These are phyloP conservation scores for Neopestalotiopsis sp. DNA, from an alignment of 2,329 filamentous ascomycete genomes.

Conservation along the genomic window DNA sequence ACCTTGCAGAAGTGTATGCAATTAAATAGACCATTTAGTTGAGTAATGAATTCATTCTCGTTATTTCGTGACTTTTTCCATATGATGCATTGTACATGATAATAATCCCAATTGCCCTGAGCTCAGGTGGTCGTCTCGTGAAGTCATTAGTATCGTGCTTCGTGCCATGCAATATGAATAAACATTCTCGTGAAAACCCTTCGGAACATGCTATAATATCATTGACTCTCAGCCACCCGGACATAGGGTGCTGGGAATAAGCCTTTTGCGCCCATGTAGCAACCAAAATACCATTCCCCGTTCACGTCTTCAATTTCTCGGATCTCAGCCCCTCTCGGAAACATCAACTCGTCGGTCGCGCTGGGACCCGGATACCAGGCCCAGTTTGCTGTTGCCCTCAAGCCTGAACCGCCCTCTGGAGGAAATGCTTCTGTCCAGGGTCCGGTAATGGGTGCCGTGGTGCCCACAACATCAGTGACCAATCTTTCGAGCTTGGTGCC, in stretches of 20 bases:
- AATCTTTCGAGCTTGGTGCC: constrained; percentile 49
- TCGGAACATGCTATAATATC: no score
- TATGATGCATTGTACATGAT: background rate
- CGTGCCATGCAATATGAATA: background rate
- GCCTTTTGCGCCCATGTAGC: constrained; percentile 80
- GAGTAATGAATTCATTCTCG: background rate
- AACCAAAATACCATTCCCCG: constrained; percentile 87
- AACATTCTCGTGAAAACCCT: background rate
- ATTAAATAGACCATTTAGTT: background rate
- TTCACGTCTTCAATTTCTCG: constrained; percentile 86
- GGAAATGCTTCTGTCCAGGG: constrained; percentile 59
- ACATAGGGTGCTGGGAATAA: constrained; percentile 85
- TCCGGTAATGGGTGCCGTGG: constrained; percentile 43
- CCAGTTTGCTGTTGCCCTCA: constrained; percentile 71
- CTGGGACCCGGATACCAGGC: constrained; percentile 74
- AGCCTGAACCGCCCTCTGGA: constrained; percentile 75
- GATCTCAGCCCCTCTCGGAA: constrained; percentile 84
- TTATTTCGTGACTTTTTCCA: background rate
- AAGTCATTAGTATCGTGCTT: background rate
- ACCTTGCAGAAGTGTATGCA: background rate
- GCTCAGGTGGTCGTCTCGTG: background rate
- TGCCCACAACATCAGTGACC: constrained; percentile 57
- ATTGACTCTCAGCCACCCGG: constrained; percentile 43
- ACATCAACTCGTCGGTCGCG: constrained; percentile 77
- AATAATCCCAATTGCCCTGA: background rate